A percentile compares a stretch with the other conserved stretches of the same genome.
Evolutionary conservation across 225 moss, liverwort and hornwort genomes (phyloP).

Genomic region (Lunularia cruciata): DNA sequence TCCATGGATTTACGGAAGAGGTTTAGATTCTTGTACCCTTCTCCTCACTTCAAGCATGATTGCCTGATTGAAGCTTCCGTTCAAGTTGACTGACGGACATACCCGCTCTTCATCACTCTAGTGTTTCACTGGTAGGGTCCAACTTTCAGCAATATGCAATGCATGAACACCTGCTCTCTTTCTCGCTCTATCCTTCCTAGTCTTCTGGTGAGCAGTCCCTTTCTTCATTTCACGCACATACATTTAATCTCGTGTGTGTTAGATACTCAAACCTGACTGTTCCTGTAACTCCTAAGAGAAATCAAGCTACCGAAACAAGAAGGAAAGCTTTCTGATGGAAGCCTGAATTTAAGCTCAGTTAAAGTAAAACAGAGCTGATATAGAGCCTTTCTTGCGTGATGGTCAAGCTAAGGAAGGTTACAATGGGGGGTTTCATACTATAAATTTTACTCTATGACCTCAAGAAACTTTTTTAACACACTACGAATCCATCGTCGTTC

Average conservation of each 20-base stretch:
- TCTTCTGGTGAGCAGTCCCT: background rate
- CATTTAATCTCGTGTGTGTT: background rate
- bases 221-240: background rate
- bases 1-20: background rate
- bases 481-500: no score
- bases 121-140: background rate
- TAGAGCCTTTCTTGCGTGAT: no score
- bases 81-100: background rate
- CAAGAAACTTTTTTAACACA: no score
- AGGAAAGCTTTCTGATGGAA: background rate
- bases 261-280: background rate
- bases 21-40: background rate
- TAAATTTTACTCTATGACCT: no score
- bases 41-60: constrained; percentile 1
- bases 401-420: no score
- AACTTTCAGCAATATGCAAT: background rate
- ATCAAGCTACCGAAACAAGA: background rate
- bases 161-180: background rate
- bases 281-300: no score
- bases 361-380: no score
- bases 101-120: background rate
- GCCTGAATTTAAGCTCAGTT: no score
- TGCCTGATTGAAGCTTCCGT: background rate
- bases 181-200: background rate
- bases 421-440: no score